Evolutionary conservation across 345 rosid species (phyloP), one percentile per base, ranked within the genome.

Genomic region (Citrus trifoliata): DNA sequence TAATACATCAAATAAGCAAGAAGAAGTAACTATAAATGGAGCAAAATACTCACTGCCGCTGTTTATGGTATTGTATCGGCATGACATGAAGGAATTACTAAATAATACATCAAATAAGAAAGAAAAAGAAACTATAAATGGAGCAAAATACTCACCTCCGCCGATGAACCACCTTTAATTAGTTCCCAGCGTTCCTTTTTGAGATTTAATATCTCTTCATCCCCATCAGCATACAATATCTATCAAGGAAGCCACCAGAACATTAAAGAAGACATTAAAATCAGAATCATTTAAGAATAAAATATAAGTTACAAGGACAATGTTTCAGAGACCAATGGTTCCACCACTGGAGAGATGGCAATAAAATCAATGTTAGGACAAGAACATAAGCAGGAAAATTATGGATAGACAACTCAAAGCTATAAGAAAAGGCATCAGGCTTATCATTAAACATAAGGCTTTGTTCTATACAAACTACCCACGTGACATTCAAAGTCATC

Each of bases 201-300:
- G 62, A 93, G 95, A 86, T 89, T 83, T 72, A 93, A 82, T 74
- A 46, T 67, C 82, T 93, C 98, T 71, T 82, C 86, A 32, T 89
- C 95, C 2, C 98, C 98, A 80, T 94, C 97, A 67, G 81, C 74
- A 83, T 93, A 93, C 71, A 86, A 32, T 14, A 93, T 84, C 98
- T 93, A 68, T 59, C 51, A 42, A 81, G 77, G 19, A 78, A 76
- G 71, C 46, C 48, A 55, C 22, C 27, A 81, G 27, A 48, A 33
- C 42, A 4, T 58, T 65, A 70, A 59, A 70, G 71, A 71, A 66
- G 5, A 61, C 76, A 58, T 53, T 64, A 40, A 32, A 67, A 2
- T 10, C 55, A 78, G 61, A 30, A 75, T 64, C 73, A 60, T 1
- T 62, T 21, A 25, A 58, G 53, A 21, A 80, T 56, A 22, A 64